Conservation (phyloP, 2,329 filamentous ascomycete genomes). For the Stachybotrys chartarum region DNA sequence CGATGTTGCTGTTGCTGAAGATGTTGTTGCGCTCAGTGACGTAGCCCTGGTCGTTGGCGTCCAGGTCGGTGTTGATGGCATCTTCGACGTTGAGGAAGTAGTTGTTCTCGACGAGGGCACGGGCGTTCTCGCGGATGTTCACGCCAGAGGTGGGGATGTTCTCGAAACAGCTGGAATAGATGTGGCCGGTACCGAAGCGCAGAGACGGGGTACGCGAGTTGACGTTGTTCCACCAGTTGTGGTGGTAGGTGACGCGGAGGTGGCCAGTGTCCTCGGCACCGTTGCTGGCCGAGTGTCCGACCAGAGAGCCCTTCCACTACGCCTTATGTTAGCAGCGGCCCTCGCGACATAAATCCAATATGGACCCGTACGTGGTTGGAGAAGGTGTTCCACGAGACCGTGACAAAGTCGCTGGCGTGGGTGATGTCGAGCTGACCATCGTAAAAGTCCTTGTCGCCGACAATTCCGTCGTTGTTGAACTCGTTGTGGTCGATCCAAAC, state of each 20-base stretch:
- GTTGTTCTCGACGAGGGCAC: slow-evolving; percentile 46
- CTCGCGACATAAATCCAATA: neutral
- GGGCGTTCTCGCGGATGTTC: slow-evolving; percentile 44
- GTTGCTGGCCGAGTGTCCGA: slow-evolving; percentile 55
- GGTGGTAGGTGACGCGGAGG: slow-evolving; percentile 49
- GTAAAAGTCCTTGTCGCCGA: slow-evolving; percentile 31
- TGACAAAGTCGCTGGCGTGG: slow-evolving; percentile 32
- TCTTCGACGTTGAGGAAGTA: slow-evolving; percentile 37
- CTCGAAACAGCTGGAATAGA: slow-evolving; percentile 34
- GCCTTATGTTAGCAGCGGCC: neutral
- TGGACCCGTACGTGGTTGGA: slow-evolving; percentile 24
- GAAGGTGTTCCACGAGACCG: slow-evolving; percentile 32
- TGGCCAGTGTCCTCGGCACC: slow-evolving; percentile 47
- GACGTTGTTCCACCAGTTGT: slow-evolving; percentile 54
- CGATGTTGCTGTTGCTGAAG: slow-evolving; percentile 28
- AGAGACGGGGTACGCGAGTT: slow-evolving; percentile 51
- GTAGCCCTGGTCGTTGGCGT: slow-evolving; percentile 35
- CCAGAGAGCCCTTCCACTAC: slow-evolving; percentile 45
- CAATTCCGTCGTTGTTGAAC: slow-evolving; percentile 24
- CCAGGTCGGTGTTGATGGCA: slow-evolving; percentile 30
- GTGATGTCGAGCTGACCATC: slow-evolving; percentile 33
- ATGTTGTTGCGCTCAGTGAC: slow-evolving; percentile 36
- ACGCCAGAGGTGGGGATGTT: slow-evolving; percentile 37
- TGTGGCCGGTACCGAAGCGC: slow-evolving; percentile 54
- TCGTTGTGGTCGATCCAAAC: slow-evolving; percentile 39